Evolutionary conservation across 192 early-diverging fungal genomes (phyloP).

Genomic region (Dimargaris xerosporica): DNA sequence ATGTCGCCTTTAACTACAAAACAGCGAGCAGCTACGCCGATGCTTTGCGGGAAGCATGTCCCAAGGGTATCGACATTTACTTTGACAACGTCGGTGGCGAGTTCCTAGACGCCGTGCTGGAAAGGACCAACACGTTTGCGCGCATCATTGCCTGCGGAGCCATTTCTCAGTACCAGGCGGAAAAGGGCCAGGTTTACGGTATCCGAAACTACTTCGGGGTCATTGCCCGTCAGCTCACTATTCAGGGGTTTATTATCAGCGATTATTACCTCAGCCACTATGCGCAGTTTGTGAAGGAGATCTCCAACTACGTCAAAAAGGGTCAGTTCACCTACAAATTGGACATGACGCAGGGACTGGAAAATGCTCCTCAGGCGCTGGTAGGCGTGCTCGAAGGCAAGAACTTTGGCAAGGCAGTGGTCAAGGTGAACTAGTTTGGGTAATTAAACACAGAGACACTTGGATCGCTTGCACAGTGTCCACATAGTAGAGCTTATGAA

Average conservation of each 20-base stretch:
- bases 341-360: slow-evolving; percentile 43
- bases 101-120: slow-evolving; percentile 54
- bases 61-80: slow-evolving; percentile 76
- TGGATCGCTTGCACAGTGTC: too few species aligned
- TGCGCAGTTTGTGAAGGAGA: slow-evolving; percentile 37
- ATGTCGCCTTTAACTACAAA: slow-evolving; percentile 91
- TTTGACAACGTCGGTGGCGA: slow-evolving; percentile 77
- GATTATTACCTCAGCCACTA: slow-evolving; percentile 30
- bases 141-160: slow-evolving; percentile 61
- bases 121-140: slow-evolving; percentile 40
- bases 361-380: slow-evolving; percentile 43
- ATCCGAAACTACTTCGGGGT: slow-evolving; percentile 40
- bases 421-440: slow-evolving; percentile 20
- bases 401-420: slow-evolving; percentile 53
- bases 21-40: slow-evolving; percentile 30
- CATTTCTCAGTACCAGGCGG: slow-evolving; percentile 51
- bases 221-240: slow-evolving; percentile 34
- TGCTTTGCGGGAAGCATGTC: slow-evolving; percentile 42
- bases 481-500: too few species aligned
- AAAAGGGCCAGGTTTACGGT: slow-evolving; percentile 29
- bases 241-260: slow-evolving; percentile 52
- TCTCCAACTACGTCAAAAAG: slow-evolving; percentile 36
- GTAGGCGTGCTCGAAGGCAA: slow-evolving; percentile 43
- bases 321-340: slow-evolving; percentile 45
- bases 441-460: too few species aligned